These are phyloP conservation scores for Aspergillus kassunensis DNA, from an alignment of 495 filamentous ascomycete genomes.

Conservation along the genomic window DNA sequence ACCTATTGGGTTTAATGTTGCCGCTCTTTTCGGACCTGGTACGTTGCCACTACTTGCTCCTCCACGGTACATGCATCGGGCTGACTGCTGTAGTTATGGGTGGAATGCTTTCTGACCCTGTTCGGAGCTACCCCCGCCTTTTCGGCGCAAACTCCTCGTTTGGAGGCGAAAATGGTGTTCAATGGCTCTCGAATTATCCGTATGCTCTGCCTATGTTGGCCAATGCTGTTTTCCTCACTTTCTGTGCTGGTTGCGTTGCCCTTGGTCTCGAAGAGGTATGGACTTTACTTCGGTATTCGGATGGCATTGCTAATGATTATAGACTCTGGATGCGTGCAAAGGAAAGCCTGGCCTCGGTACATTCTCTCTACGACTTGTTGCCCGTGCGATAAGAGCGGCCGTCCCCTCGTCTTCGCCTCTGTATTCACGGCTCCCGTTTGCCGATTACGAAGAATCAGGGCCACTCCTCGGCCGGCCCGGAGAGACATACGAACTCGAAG, in stretches of 20 bases:
- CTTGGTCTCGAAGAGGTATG: conserved; percentile 67
- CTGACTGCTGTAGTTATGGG: conserved; percentile 50
- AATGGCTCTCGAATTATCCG: conserved; percentile 64
- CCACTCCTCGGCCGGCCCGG: conserved; percentile 26
- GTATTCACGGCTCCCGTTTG: conserved; percentile 34
- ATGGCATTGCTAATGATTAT: background rate
- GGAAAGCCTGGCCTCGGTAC: conserved; percentile 40
- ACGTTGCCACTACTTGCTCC: conserved; percentile 14
- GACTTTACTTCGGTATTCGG: background rate
- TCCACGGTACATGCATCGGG: background rate
- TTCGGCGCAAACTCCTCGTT: conserved; percentile 57
- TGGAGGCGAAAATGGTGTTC: conserved; percentile 50
- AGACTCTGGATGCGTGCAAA: conserved; percentile 43
- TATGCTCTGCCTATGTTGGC: conserved; percentile 75
- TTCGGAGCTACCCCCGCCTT: conserved; percentile 59
- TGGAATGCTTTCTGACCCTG: conserved; percentile 70
- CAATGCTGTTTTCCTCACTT: conserved; percentile 61
- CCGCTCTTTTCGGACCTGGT: conserved; percentile 70
- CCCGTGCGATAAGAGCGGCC: conserved; percentile 24
- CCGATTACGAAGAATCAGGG: conserved; percentile 36
- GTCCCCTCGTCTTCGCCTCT: conserved; percentile 35
- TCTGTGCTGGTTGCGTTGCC: conserved; percentile 52
- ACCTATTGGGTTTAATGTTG: conserved; percentile 76
- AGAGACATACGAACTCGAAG: conserved; percentile 42
- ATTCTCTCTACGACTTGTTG: conserved; percentile 28